A percentile compares a stretch with the other conserved stretches of the same genome.
Conservation (phyloP, 768 basidiomycete species). For the Lanmaoa rubissima region DNA sequence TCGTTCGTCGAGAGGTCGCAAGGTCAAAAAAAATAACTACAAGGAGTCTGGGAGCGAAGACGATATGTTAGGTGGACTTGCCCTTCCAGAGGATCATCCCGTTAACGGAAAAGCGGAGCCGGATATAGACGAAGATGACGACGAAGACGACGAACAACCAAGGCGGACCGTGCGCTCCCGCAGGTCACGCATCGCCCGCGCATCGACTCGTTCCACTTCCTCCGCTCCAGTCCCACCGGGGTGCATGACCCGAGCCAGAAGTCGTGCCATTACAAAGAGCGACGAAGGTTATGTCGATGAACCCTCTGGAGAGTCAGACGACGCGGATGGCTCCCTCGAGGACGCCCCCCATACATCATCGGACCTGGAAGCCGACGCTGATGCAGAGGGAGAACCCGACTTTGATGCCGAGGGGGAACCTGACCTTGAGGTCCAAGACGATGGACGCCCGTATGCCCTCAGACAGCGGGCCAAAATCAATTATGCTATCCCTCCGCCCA, state of each 20-base stretch:
- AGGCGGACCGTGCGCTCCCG: conserved; percentile 16
- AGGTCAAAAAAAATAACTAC: conserved; percentile 38
- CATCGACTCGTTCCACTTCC: conserved; percentile 13
- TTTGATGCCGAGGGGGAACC: conserved; percentile 38
- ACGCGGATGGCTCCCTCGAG: conserved; percentile 60
- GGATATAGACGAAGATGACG: conserved; percentile 31
- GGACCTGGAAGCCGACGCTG: conserved; percentile 35
- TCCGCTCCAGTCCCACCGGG: not conserved
- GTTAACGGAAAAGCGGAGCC: conserved; percentile 21
- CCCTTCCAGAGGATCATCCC: conserved; percentile 6
- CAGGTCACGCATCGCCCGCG: conserved; percentile 24
- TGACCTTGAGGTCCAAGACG: conserved; percentile 41
- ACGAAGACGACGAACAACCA: conserved; percentile 30
- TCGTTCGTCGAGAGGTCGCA: conserved; percentile 42
- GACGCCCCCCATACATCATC: conserved; percentile 46
- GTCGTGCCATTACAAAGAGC: conserved; percentile 35
- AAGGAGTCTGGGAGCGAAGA: conserved; percentile 47
- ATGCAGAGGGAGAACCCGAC: conserved; percentile 41
- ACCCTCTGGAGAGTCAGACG: conserved; percentile 48
- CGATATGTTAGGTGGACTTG: conserved; percentile 26
- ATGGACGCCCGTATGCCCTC: conserved; percentile 50
- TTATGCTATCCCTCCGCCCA: conserved; percentile 77
- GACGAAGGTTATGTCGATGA: conserved; percentile 53
- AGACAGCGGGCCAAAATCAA: conserved; percentile 65
- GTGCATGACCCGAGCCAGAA: conserved; percentile 28